Conservation (phyloP, 2,329 filamentous ascomycete species). For the Ciborinia camelliae region DNA sequence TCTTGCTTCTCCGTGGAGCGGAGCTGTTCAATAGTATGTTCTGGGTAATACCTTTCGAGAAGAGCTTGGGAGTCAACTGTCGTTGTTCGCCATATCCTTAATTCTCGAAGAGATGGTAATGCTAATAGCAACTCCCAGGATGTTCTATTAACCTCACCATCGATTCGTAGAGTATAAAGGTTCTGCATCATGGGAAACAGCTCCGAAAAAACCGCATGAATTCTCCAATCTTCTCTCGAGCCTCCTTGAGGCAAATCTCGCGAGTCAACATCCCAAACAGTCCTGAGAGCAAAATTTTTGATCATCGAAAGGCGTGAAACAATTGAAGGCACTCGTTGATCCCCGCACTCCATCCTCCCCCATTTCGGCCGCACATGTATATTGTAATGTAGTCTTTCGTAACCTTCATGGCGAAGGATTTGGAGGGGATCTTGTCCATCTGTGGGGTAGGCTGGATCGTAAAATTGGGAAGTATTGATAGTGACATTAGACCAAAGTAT, state of each 20-base stretch:
- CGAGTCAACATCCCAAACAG: slow-evolving; percentile 20
- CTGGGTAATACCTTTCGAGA: slow-evolving; percentile 1
- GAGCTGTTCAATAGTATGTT: neutral
- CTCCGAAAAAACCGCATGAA: neutral
- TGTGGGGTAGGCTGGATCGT: slow-evolving; percentile 12
- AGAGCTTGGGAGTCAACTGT: slow-evolving; percentile 16
- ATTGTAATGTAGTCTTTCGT: neutral
- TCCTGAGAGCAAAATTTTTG: slow-evolving; percentile 16
- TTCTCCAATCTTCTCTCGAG: slow-evolving; percentile 10
- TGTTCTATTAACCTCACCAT: slow-evolving; percentile 16
- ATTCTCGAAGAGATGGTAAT: slow-evolving; percentile 16
- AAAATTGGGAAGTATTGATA: slow-evolving; percentile 18
- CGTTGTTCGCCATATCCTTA: slow-evolving; percentile 19
- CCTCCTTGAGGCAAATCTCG: slow-evolving; percentile 11
- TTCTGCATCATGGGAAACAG: slow-evolving; percentile 15
- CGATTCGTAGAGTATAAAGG: slow-evolving; percentile 9
- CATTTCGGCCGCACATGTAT: neutral
- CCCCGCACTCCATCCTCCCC: neutral
- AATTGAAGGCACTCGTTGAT: slow-evolving; percentile 14
- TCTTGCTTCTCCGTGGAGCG: neutral
- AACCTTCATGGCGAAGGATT: slow-evolving; percentile 14
- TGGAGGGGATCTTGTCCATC: slow-evolving; percentile 12
- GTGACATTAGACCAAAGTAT: slow-evolving; percentile 20
- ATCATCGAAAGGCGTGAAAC: slow-evolving; percentile 9
- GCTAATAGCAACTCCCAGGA: slow-evolving; percentile 12